Evolutionary conservation across 2,329 filamentous ascomycete species (phyloP), one percentile per base, ranked within the genome.

Genomic region (Alternaria sp.): DNA sequence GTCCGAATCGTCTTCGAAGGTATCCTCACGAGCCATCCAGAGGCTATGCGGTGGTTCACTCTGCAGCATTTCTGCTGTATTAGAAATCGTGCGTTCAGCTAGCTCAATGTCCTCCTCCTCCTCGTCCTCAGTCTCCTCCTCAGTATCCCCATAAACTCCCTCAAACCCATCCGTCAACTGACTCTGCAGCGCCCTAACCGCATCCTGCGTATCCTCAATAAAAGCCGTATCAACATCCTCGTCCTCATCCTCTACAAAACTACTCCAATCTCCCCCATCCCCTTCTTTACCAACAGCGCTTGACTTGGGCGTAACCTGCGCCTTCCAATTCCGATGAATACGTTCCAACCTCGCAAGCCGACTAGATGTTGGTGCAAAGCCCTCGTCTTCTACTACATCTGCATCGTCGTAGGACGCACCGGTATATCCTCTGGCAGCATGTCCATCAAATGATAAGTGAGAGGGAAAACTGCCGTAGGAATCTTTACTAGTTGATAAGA

Each of bases 131-230:
- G 45, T 46, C 5, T 59, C 54, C 8, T 48, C 50, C 7, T 46
- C 40, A 2, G 56, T 57, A 41, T 70, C 65, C 17, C 70, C 70
- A 3, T 60, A 67, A 17, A 65, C 68, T 7, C 58, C 56, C 3
- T 67, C 72, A 36, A 54, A 61, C 10, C 41, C 48, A 23, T 76
- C 73, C 23, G 68, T 60, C 2, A 82, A 50, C 44, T 82, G 79
- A 45, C 78, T 82, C 58, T 82, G 75, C 9, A 82, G 51, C 3
- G 71, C 77, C 33, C 72, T 67, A 39, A 71, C 72, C 14, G 78
- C 80, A 24, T 79, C 55, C 60, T 82, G 80, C 5, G 81, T 80
- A 53, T 81, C 77, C 29, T 81, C 79, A 26, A 82, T 67, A 45
- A 75, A 77, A 0, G 57, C 62, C 8, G 61, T 66, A n/a, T 66